These are phyloP conservation scores for Alternaria triticimaculans DNA, from an alignment of 2,329 filamentous ascomycete species.

Conservation along the genomic window DNA sequence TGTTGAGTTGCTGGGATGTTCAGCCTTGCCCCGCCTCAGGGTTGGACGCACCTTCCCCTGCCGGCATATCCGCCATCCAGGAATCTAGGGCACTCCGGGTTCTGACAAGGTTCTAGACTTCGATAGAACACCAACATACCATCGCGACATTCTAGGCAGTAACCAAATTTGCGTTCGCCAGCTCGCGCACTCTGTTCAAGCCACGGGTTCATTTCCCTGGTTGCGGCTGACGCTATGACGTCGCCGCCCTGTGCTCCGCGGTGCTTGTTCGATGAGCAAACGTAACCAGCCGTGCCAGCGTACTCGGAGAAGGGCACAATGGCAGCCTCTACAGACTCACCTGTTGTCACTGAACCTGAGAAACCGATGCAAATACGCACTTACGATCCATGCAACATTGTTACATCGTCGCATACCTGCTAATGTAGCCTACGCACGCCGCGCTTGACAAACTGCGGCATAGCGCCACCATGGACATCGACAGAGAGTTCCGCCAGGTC, in stretches of 20 bases:
- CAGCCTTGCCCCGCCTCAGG: neutral
- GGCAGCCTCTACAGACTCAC: too few species aligned
- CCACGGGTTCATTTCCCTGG: neutral
- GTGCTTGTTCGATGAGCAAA: neutral
- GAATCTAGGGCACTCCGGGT: neutral
- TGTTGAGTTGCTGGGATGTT: neutral
- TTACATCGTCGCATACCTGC: neutral
- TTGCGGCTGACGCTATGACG: neutral
- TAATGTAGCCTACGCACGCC: neutral
- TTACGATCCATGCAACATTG: neutral
- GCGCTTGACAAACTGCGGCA: neutral
- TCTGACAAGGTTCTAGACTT: neutral
- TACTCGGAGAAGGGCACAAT: too few species aligned
- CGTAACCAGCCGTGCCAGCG: neutral
- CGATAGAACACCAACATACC: neutral
- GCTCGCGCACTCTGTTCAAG: neutral
- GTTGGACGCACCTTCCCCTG: neutral
- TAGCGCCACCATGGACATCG: slow-evolving; percentile 20
- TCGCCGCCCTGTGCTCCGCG: neutral
- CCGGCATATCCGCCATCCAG: neutral
- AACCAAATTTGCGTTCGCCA: neutral
- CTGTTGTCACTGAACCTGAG: too few species aligned
- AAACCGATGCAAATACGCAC: too few species aligned
- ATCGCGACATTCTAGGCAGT: neutral
- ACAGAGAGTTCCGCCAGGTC: slow-evolving; percentile 33